Evolutionary conservation across 2,329 filamentous ascomycete species (phyloP).

Genomic region (Aspergillus carbonarius): DNA sequence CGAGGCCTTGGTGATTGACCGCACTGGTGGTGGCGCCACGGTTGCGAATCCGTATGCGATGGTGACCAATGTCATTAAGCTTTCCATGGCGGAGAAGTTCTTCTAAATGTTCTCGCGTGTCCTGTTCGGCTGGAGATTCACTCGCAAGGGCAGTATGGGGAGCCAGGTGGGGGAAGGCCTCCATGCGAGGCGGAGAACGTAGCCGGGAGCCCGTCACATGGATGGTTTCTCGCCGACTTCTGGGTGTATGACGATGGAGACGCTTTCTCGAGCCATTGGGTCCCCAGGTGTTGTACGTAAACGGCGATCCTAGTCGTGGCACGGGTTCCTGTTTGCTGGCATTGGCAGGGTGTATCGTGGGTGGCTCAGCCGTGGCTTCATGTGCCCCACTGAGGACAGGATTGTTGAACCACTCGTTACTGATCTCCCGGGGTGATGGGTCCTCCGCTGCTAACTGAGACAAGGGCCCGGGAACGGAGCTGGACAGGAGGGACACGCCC

Average conservation of each 20-base stretch:
- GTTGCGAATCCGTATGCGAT: slow-evolving; percentile 59
- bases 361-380: slow-evolving; percentile 2
- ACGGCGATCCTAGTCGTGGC: slow-evolving; percentile 50
- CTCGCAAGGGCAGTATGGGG: slow-evolving; percentile 42
- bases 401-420: slow-evolving; percentile 39
- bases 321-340: slow-evolving; percentile 26
- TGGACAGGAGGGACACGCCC: slow-evolving; percentile 45
- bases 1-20: slow-evolving; percentile 53
- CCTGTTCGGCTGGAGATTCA: slow-evolving; percentile 54
- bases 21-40: slow-evolving; percentile 63
- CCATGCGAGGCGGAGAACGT: slow-evolving; percentile 56
- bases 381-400: slow-evolving; percentile 22
- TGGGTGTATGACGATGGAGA: slow-evolving; percentile 30
- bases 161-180: slow-evolving; percentile 45
- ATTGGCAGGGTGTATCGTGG: slow-evolving; percentile 16
- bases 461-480: slow-evolving; percentile 40
- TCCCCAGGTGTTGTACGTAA: slow-evolving; percentile 52
- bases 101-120: slow-evolving; percentile 56
- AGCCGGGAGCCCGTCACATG: slow-evolving; percentile 45
- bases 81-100: slow-evolving; percentile 43
- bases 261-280: slow-evolving; percentile 40
- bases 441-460: slow-evolving; percentile 34
- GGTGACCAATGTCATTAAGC: slow-evolving; percentile 50
- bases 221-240: slow-evolving; percentile 44
- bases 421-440: slow-evolving; percentile 22